A percentile compares a stretch with the other conserved stretches of the same genome.
Evolutionary conservation across 176 grass and related monocot genomes (phyloP).

Genomic region (Aegilops sharonensis): DNA sequence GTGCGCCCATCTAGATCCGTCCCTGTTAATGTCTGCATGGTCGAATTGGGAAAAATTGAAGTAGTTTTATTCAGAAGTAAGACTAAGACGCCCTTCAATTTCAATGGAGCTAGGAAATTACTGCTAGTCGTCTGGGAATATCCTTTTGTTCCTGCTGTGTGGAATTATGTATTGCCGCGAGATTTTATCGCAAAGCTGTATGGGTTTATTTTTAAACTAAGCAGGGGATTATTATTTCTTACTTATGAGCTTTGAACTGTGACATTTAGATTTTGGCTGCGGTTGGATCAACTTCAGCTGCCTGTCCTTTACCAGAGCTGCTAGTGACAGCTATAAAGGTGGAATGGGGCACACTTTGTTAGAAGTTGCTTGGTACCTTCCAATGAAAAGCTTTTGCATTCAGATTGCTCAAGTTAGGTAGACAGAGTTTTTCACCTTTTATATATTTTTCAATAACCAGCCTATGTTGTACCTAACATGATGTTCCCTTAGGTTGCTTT

Average conservation of each 20-base stretch:
- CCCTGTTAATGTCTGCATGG: not conserved
- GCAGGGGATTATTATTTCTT: not conserved
- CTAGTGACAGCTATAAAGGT: slow-evolving; percentile 26
- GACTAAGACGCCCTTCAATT: not conserved
- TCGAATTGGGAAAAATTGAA: not conserved
- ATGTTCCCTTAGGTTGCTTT: slow-evolving; percentile 36
- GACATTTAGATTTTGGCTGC: not conserved
- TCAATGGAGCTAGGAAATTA: slow-evolving; percentile 5
- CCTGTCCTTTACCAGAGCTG: slow-evolving; percentile 24
- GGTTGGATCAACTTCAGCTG: slow-evolving; percentile 20
- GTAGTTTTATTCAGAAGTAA: not conserved
- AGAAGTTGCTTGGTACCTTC: slow-evolving; percentile 38
- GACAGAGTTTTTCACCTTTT: slow-evolving; percentile 19
- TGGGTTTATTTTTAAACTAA: not conserved
- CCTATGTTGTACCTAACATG: slow-evolving; percentile 35
- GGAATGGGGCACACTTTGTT: slow-evolving; percentile 26
- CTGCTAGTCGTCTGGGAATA: not conserved
- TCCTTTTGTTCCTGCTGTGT: not conserved
- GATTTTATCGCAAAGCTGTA: not conserved
- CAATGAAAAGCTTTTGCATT: slow-evolving; percentile 33
- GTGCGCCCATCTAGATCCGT: not conserved
- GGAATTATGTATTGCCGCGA: not conserved
- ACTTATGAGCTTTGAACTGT: not conserved
- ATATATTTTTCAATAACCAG: slow-evolving; percentile 30
- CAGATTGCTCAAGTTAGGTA: slow-evolving; percentile 40